phyloP scores from a whole-genome alignment of 1,139 yeast species.

The Suhomyces maxii region DNA sequence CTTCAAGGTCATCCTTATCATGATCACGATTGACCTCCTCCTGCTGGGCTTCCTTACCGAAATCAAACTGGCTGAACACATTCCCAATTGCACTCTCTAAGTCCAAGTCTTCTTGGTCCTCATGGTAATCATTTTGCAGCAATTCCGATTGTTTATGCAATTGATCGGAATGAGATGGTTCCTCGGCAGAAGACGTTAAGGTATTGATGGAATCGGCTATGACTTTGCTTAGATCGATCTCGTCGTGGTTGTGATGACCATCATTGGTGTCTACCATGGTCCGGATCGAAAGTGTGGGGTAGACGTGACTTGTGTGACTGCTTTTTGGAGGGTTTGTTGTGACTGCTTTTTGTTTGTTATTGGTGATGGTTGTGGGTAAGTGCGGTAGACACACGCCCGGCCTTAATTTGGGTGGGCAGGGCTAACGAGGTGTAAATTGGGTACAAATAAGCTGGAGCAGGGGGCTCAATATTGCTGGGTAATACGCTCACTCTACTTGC shows the following conservation, averaged over 20 bases:
- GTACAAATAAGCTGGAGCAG: too few relatives aligned
- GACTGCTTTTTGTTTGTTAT: slow-evolving; percentile 9
- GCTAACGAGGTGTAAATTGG: too few relatives aligned
- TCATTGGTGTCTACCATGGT: slow-evolving; percentile 6
- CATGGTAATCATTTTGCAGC: slow-evolving; percentile 12
- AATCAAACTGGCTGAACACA: slow-evolving; percentile 35
- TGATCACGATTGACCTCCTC: slow-evolving; percentile 2
- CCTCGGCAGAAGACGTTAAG: slow-evolving; percentile 5
- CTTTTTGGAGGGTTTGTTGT: slow-evolving; percentile 11
- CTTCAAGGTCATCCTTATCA: neutral
- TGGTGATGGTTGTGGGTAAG: slow-evolving; percentile 1
- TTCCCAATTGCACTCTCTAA: slow-evolving; percentile 41
- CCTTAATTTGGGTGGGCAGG: too few relatives aligned
- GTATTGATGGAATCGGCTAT: slow-evolving; percentile 15
- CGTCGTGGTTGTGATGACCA: slow-evolving; percentile 5
- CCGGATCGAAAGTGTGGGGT: neutral
- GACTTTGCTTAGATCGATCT: slow-evolving; percentile 13
- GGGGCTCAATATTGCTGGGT: too few relatives aligned
- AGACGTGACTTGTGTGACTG: slow-evolving; percentile 15
- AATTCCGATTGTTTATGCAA: slow-evolving; percentile 5
- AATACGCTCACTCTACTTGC: too few relatives aligned
- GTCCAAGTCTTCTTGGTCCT: slow-evolving; percentile 14
- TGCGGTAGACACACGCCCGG: slow-evolving; percentile 1
- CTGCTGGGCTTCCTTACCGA: slow-evolving; percentile 6
- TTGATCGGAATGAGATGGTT: slow-evolving; percentile 1